Evolutionary conservation across 176 grass and related monocot genomes (phyloP).

Genomic region (Ananas comosus): DNA sequence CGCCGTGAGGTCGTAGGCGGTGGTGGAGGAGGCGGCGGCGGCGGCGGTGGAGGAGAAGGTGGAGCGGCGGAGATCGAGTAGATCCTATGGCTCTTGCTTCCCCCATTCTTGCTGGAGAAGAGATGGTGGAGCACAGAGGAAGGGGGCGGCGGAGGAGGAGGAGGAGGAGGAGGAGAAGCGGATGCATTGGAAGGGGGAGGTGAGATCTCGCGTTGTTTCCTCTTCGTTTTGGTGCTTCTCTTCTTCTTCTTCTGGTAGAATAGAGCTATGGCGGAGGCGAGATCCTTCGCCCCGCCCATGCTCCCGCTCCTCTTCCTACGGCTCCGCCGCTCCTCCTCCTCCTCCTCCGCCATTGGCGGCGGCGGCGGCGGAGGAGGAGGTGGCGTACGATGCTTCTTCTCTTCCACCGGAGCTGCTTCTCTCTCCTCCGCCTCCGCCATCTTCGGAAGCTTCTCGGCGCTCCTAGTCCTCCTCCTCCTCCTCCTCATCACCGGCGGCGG

Average conservation of each 20-base stretch:
- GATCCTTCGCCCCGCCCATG: slow-evolving; percentile 68
- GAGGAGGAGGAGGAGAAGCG: slow-evolving; percentile 14
- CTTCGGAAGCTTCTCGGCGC: slow-evolving; percentile 30
- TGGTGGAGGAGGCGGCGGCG: slow-evolving; percentile 41
- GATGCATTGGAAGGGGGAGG: slow-evolving; percentile 25
- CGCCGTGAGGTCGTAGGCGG: slow-evolving; percentile 17
- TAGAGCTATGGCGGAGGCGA: slow-evolving; percentile 66
- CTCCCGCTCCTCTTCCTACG: slow-evolving; percentile 74
- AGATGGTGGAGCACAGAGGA: slow-evolving; percentile 67
- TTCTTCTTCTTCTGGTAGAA: slow-evolving; percentile 92
- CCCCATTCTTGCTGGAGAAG: slow-evolving; percentile 51
- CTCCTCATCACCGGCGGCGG: slow-evolving; percentile 1
- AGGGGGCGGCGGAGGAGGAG: slow-evolving; percentile 38
- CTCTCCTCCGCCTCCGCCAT: slow-evolving; percentile 24
- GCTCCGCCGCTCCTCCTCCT: slow-evolving; percentile 27
- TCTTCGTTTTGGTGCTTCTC: slow-evolving; percentile 53
- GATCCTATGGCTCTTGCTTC: slow-evolving; percentile 60
- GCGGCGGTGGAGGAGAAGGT: slow-evolving; percentile 13
- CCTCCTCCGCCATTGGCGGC: slow-evolving; percentile 22
- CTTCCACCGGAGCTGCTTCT: slow-evolving; percentile 17
- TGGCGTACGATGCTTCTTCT: slow-evolving; percentile 11
- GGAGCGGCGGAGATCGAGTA: slow-evolving; percentile 29
- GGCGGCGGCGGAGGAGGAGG: slow-evolving; percentile 34
- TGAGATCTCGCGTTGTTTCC: slow-evolving; percentile 37
- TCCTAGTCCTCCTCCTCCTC: slow-evolving; percentile 12